Conservation (phyloP, 164 flowering plant species). For the Brasenia schreberi region DNA sequence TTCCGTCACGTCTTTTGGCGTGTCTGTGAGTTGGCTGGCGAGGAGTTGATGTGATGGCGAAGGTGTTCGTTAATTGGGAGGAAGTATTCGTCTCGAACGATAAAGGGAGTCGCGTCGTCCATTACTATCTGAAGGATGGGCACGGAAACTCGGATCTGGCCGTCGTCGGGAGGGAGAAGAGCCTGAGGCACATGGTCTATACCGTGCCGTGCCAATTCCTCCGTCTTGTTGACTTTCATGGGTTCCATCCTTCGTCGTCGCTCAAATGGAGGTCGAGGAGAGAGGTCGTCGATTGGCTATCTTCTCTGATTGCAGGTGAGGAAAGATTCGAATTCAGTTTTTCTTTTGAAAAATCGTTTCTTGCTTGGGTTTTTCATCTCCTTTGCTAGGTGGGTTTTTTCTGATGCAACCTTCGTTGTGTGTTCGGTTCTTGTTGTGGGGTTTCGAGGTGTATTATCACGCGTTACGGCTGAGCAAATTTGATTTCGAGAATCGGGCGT, state of each 20-base stretch:
- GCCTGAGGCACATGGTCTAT: constrained; percentile 39
- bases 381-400: too few species aligned
- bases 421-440: too few species aligned
- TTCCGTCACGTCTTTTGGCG: background rate
- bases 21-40: background rate
- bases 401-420: too few species aligned
- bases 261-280: constrained; percentile 37
- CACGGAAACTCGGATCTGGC: constrained; percentile 54
- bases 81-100: constrained; percentile 47
- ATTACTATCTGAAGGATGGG: constrained; percentile 37
- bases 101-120: constrained; percentile 52
- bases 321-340: background rate
- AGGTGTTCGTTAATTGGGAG: constrained; percentile 42
- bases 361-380: too few species aligned
- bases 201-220: constrained; percentile 10
- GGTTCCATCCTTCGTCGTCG: constrained; percentile 3
- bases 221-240: background rate
- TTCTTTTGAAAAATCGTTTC: background rate
- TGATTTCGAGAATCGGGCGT: too few species aligned
- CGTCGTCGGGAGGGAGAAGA: constrained; percentile 65
- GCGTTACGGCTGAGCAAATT: too few species aligned
- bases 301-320: constrained; percentile 46
- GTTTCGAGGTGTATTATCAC: too few species aligned
- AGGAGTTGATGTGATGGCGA: background rate
- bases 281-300: constrained; percentile 66